These are phyloP conservation scores for Ceratocystis variospora DNA, from an alignment of 2,329 filamentous ascomycete genomes.

Conservation along the genomic window DNA sequence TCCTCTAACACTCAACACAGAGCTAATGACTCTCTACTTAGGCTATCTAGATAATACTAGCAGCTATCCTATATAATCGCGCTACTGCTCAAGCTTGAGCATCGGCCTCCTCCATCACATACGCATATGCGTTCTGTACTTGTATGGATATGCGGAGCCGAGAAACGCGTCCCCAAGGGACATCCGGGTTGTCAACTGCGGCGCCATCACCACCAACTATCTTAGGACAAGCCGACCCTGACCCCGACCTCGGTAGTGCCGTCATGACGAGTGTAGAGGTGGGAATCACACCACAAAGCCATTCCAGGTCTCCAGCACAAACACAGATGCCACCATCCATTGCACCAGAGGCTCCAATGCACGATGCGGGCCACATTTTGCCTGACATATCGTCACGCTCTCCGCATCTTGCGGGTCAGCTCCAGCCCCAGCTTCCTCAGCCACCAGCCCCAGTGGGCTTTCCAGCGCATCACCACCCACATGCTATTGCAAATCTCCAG, in stretches of 20 bases:
- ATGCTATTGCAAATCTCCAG: background rate
- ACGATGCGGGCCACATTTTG: constrained; percentile 21
- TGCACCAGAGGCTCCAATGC: constrained; percentile 37
- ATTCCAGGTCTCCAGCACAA: background rate
- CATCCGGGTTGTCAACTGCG: background rate
- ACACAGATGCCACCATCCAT: background rate
- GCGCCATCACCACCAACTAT: background rate
- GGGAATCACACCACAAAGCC: background rate
- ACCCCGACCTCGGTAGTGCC: background rate
- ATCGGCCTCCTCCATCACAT: no score
- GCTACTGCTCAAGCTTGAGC: no score
- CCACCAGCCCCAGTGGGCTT: background rate
- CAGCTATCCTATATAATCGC: no score
- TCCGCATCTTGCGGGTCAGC: constrained; percentile 38
- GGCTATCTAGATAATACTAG: no score
- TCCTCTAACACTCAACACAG: no score
- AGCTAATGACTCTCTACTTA: no score
- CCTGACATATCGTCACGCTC: background rate
- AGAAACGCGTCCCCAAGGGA: background rate
- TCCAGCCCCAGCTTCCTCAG: background rate
- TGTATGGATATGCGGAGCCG: background rate
- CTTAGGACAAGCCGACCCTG: background rate
- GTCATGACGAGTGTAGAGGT: background rate
- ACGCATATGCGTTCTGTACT: background rate
- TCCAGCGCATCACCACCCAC: background rate